Conservation (phyloP, 257 asterid species). For the Fraxinus quadrangulata region DNA sequence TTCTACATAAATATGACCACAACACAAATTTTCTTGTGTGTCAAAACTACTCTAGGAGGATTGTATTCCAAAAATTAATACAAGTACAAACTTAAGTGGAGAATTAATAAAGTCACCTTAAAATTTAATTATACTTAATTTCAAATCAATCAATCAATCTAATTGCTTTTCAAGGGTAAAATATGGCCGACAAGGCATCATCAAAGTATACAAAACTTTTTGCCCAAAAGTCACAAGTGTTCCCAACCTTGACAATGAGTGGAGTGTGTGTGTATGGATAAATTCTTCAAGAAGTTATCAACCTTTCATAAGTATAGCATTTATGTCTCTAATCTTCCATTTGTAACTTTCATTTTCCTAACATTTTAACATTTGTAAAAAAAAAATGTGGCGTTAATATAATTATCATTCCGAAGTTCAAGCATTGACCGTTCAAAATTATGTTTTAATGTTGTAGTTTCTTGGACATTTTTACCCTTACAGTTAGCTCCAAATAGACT, state of each 20-base stretch:
- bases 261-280: conserved; percentile 19
- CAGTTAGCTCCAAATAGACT: no score
- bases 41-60: neutral
- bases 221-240: conserved; percentile 26
- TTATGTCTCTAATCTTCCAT: no score
- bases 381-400: no score
- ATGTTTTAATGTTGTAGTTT: no score
- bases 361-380: no score
- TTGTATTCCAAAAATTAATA: neutral
- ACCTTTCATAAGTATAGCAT: neutral
- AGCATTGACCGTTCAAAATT: no score
- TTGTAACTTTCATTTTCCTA: no score
- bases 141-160: neutral
- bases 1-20: no score
- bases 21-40: neutral
- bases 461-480: no score
- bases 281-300: neutral
- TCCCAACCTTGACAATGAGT: conserved; percentile 36
- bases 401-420: no score
- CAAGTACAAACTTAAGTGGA: neutral
- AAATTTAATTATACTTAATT: neutral
- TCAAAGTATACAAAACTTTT: conserved; percentile 43
- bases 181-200: conserved; percentile 65
- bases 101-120: neutral
- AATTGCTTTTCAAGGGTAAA: conserved; percentile 29